Conservation (phyloP, 495 filamentous ascomycete genomes). For the Aspergillus conjunctus region DNA sequence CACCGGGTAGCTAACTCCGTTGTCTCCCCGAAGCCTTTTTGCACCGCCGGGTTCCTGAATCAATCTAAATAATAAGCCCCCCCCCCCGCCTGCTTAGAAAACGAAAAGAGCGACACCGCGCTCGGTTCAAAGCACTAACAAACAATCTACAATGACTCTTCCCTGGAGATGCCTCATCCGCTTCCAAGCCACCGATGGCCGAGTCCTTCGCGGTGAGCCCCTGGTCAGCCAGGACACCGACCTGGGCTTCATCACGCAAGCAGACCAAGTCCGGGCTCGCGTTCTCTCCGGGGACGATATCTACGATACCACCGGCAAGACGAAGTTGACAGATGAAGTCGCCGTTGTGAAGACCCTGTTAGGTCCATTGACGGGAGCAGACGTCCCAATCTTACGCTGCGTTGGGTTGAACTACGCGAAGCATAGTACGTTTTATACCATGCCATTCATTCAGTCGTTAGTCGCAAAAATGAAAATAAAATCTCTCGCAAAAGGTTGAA, state of each 20-base stretch:
- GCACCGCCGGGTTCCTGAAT: too few relatives aligned
- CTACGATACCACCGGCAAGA: constrained; percentile 38
- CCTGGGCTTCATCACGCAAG: constrained; percentile 37
- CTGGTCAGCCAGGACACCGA: constrained; percentile 44
- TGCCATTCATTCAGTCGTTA: background rate
- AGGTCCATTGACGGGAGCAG: constrained; percentile 33
- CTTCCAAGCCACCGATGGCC: constrained; percentile 45
- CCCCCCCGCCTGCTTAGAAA: too few relatives aligned
- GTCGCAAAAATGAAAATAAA: too few relatives aligned
- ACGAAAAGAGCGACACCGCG: too few relatives aligned
- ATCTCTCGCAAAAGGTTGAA: too few relatives aligned
- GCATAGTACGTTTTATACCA: constrained; percentile 37
- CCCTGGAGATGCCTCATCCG: constrained; percentile 52
- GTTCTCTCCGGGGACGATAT: constrained; percentile 41
- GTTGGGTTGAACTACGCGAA: constrained; percentile 43
- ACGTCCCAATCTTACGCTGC: constrained; percentile 40
- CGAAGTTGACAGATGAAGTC: constrained; percentile 35
- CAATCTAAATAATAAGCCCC: too few relatives aligned
- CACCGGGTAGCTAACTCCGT: too few relatives aligned
- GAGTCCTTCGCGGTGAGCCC: constrained; percentile 48
- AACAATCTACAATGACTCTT: constrained; percentile 13
- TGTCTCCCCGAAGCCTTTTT: too few relatives aligned
- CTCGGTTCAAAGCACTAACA: too few relatives aligned
- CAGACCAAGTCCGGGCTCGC: constrained; percentile 38
- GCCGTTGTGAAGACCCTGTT: constrained; percentile 37